Conservation (phyloP, 1,284 basidiomycete genomes). For the Somion occarium region DNA sequence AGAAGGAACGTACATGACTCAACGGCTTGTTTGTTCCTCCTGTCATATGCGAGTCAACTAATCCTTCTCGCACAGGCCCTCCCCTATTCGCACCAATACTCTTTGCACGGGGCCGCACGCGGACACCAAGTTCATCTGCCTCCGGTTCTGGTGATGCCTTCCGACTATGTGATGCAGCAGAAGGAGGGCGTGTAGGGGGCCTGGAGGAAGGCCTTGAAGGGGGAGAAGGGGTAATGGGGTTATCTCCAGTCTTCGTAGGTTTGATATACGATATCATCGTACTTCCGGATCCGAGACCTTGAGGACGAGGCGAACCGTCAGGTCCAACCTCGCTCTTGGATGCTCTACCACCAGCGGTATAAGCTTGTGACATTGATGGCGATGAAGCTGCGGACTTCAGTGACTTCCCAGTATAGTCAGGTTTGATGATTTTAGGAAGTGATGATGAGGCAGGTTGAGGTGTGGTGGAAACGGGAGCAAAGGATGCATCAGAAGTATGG, state of each 20-base stretch:
- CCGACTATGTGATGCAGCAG: constrained; percentile 13
- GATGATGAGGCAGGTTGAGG: constrained; percentile 13
- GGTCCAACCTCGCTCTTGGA: constrained; percentile 18
- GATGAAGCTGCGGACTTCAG: constrained; percentile 22
- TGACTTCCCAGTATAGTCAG: constrained; percentile 18
- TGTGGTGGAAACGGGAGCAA: background rate
- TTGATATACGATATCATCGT: constrained; percentile 51
- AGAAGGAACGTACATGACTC: constrained; percentile 79
- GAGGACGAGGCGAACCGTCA: constrained; percentile 17
- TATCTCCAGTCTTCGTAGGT: constrained; percentile 44
- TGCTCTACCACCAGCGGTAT: constrained; percentile 10
- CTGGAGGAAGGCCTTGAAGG: constrained; percentile 15
- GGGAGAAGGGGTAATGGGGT: constrained; percentile 20
- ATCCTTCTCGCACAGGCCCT: constrained; percentile 19
- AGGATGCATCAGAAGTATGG: constrained; percentile 27
- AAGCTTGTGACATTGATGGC: constrained; percentile 20
- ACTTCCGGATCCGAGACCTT: constrained; percentile 40
- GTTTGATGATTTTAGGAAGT: constrained; percentile 17
- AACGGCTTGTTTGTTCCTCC: constrained; percentile 47
- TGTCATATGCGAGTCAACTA: constrained; percentile 29
- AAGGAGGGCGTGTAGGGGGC: constrained; percentile 13
- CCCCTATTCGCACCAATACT: constrained; percentile 17
- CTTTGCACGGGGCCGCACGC: constrained; percentile 28
- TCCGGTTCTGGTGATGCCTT: constrained; percentile 25
- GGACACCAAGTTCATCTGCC: constrained; percentile 59